phyloP scores from a whole-genome alignment of 1,284 basidiomycete genomes.

The Hypsizygus ulmarius region DNA sequence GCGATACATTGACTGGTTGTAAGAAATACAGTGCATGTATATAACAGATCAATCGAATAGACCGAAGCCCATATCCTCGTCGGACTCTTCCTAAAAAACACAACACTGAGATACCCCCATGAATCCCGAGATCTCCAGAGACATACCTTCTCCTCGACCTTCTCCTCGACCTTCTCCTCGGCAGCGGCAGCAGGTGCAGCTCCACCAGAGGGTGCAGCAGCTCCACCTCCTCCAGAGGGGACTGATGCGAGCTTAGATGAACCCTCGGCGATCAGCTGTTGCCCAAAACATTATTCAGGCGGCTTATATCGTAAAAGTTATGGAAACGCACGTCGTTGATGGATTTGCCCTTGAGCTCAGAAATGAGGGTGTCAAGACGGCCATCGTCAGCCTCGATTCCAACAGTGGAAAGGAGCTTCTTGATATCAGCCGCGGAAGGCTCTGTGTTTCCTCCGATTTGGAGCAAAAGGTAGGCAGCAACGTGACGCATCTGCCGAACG shows the following conservation, averaged over 20 bases:
- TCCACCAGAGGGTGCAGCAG: conserved; percentile 51
- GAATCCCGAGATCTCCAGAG: not conserved
- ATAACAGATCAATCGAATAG: conserved; percentile 76
- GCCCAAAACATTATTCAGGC: not conserved
- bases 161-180: conserved; percentile 55
- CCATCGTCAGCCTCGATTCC: conserved; percentile 89
- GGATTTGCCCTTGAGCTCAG: conserved; percentile 93
- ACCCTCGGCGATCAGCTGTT: conserved; percentile 89
- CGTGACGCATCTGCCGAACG: conserved; percentile 79
- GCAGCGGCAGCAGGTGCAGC: conserved; percentile 62
- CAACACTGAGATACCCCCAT: conserved; percentile 15
- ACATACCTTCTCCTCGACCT: conserved; percentile 75
- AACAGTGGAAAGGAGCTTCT: conserved; percentile 83
- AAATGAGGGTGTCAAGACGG: conserved; percentile 83
- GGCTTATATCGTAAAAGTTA: not conserved
- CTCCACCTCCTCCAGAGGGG: conserved; percentile 77
- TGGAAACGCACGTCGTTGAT: conserved; percentile 66
- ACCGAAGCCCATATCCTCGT: conserved; percentile 93
- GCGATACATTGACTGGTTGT: conserved; percentile 3
- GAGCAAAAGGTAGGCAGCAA: conserved; percentile 98
- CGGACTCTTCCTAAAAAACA: conserved; percentile 71
- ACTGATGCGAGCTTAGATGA: conserved; percentile 93
- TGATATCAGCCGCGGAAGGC: conserved; percentile 89
- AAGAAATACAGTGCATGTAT: conserved; percentile 7
- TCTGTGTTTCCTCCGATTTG: conserved; percentile 90